Evolutionary conservation across 1,284 basidiomycete species (phyloP).

Genomic region (Microbotryum saponariae): DNA sequence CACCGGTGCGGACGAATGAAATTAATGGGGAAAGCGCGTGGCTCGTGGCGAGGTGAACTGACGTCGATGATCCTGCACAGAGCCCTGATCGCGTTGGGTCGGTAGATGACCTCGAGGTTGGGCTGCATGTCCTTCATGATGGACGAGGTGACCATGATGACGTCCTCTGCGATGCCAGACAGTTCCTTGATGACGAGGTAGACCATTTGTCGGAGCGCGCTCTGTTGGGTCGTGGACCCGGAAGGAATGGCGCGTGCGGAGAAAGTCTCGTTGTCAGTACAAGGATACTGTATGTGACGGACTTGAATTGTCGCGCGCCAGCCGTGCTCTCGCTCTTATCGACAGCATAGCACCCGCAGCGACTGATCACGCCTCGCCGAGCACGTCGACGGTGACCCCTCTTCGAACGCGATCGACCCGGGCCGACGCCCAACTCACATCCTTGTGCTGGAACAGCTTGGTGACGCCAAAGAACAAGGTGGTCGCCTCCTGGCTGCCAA

Average conservation of each 20-base stretch:
- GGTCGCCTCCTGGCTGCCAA: conserved; percentile 92
- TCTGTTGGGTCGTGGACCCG: conserved; percentile 47
- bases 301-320: background rate
- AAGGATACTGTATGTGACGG: background rate
- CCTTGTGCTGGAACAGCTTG: conserved; percentile 98
- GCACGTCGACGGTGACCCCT: background rate
- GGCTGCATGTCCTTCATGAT: conserved; percentile 99
- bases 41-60: conserved; percentile 41
- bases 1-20: background rate
- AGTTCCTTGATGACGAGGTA: conserved; percentile 99
- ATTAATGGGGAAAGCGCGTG: too few relatives aligned
- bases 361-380: background rate
- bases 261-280: too few relatives aligned
- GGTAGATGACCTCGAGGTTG: conserved; percentile 96
- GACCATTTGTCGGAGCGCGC: conserved; percentile 92
- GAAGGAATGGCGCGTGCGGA: too few relatives aligned
- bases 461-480: conserved; percentile 98
- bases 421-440: conserved; percentile 56
- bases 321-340: background rate
- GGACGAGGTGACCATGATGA: conserved; percentile 99
- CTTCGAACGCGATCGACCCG: background rate
- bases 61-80: conserved; percentile 96
- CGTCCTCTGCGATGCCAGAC: conserved; percentile 90
- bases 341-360: background rate
- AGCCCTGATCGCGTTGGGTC: conserved; percentile 94